Percentiles rank a stretch among this genome's conserved stretches.
Conservation (phyloP, 176 grass and related monocot genomes). For the Carex parvula region DNA sequence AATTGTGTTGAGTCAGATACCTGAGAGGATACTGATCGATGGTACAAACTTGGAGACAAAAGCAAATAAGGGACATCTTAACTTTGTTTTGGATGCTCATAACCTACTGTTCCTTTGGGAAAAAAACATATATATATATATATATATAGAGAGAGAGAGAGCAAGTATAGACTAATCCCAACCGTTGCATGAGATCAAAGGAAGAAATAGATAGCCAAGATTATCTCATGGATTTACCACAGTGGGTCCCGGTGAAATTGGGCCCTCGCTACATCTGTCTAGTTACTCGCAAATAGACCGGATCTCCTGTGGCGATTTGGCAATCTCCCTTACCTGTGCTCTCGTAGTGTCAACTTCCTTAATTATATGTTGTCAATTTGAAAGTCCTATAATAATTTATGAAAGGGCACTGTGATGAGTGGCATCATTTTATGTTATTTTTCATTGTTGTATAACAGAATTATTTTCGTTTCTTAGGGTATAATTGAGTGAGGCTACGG, state of each 20-base stretch:
- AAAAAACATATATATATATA: no score
- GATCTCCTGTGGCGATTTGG: not conserved
- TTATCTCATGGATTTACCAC: not conserved
- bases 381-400: not conserved
- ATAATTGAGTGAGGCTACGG: no score
- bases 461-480: no score
- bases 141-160: no score
- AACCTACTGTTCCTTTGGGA: no score
- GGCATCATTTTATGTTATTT: not conserved
- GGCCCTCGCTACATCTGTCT: not conserved
- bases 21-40: not conserved
- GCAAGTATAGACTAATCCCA: no score
- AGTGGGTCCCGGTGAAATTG: not conserved
- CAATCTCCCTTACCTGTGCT: not conserved
- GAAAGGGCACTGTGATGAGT: not conserved
- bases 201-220: not conserved
- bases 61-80: not conserved
- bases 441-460: not conserved
- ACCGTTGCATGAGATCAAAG: not conserved
- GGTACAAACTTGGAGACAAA: not conserved
- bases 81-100: not conserved
- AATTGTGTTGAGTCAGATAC: no score
- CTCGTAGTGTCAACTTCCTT: no score
- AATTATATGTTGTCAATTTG: not conserved
- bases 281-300: not conserved